Evolutionary conservation across 73 alveolate genomes (phyloP), one percentile per base, ranked within the genome.

Genomic region (Strombidium stylifer): DNA sequence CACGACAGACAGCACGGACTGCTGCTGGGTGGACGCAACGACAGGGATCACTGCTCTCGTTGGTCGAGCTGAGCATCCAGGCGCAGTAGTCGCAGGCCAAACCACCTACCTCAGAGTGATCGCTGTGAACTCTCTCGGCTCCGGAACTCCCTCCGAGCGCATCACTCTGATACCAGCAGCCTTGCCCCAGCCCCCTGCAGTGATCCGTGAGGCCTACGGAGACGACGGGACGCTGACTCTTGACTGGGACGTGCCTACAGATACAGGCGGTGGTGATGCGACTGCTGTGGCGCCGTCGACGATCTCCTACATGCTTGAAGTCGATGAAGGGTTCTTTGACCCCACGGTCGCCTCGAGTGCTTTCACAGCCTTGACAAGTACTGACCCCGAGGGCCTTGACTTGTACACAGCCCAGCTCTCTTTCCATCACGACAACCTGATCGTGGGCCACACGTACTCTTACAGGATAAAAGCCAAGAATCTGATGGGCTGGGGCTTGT

Each of bases 201-300:
- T 86, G 19, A 8, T 36, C 18, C 53, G 56, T 16, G 20, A 66
- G 6, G 36, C 65, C 11, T 64, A 66, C 45, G 61, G 79, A 24
- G 68, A 61, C 4, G 42, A 32, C 42, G 45, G 41, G 21, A 25
- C 44, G 2, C 35, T 85, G 26, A 45, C 54, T 12, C 49, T 86
- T 10, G 19, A 64, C 15, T 86, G 96, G 96, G 41, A 83, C 23
- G 67, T 51, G 1, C 79, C 88, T 0, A 36, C 90, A 1, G 84
- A 85, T 26, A 62, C 91, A 0, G 86, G 88, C 4, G 49, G 67
- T 6, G 84, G 84, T 41, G 90, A 61, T 34, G n/a, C 80, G 8
- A n/a, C n/a, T n/a, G n/a, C n/a, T n/a, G 41, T 61, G 11, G 48
- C 76, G 7, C 45, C 57, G 0, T 32, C 75, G 19, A 47, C 69